Conservation (phyloP, 2,329 filamentous ascomycete genomes). For the Fusarium succisae region DNA sequence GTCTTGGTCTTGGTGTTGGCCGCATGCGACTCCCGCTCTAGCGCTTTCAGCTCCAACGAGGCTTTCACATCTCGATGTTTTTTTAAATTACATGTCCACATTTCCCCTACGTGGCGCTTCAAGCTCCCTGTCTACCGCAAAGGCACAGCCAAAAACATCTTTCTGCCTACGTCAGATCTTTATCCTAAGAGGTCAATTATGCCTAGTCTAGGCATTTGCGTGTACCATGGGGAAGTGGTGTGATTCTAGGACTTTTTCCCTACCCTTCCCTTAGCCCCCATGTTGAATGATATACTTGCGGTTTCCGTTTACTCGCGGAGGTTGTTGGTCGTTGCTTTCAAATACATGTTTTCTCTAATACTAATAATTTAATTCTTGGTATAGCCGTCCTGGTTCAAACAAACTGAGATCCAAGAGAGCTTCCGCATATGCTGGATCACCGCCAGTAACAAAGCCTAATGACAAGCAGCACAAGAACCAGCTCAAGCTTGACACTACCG, state of each 20-base stretch:
- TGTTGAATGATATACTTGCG: neutral
- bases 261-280: neutral
- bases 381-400: conserved; percentile 40
- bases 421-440: conserved; percentile 30
- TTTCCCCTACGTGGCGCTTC: conserved; percentile 41
- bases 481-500: conserved; percentile 9
- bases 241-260: conserved; percentile 15
- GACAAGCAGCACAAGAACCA: conserved; percentile 19
- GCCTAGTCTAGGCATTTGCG: conserved; percentile 30
- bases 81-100: conserved; percentile 43
- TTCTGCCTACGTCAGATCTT: conserved; percentile 37
- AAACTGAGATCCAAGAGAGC: conserved; percentile 41
- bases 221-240: conserved; percentile 6
- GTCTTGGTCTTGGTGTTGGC: conserved; percentile 9
- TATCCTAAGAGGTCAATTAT: conserved; percentile 36
- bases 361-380: conserved; percentile 18
- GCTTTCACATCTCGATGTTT: conserved; percentile 12
- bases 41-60: conserved; percentile 5
- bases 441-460: conserved; percentile 12
- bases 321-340: neutral
- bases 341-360: conserved; percentile 2
- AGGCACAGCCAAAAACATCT: conserved; percentile 30
- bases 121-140: conserved; percentile 36
- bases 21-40: conserved; percentile 13
- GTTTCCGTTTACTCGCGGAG: neutral